Percentiles rank a stretch among this genome's conserved stretches.
Evolutionary conservation across 768 basidiomycete genomes (phyloP).

Genomic region (Porpolomopsis calyptriformis): DNA sequence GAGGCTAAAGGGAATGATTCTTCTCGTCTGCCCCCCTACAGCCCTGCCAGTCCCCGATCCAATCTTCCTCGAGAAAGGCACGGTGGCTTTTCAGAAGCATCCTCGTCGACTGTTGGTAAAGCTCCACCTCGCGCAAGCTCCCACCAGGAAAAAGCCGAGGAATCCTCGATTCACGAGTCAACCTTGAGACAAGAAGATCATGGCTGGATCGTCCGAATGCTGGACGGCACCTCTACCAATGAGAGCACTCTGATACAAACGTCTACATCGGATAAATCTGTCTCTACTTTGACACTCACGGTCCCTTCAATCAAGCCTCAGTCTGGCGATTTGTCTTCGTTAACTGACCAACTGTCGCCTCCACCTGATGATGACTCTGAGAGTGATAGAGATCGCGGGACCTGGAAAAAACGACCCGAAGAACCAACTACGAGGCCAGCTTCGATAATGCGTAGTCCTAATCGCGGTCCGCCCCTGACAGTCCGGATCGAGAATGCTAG

Average conservation of each 20-base stretch:
- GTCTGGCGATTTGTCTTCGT: background rate
- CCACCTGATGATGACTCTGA: constrained; percentile 38
- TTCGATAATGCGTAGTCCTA: constrained; percentile 27
- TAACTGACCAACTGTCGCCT: background rate
- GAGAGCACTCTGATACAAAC: constrained; percentile 19
- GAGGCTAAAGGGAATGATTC: constrained; percentile 34
- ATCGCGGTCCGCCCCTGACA: constrained; percentile 33
- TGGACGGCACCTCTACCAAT: constrained; percentile 11
- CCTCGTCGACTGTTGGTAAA: constrained; percentile 15
- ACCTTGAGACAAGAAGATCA: constrained; percentile 25
- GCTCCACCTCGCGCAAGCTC: background rate
- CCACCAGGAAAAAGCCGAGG: constrained; percentile 10
- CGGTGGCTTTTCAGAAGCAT: constrained; percentile 9
- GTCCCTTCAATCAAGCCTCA: background rate
- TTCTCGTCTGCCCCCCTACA: constrained; percentile 45
- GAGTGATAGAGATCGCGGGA: constrained; percentile 34
- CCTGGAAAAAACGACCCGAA: constrained; percentile 34
- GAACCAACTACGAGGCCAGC: constrained; percentile 16
- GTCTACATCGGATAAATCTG: constrained; percentile 3
- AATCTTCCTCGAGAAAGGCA: constrained; percentile 20
- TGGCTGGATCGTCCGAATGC: constrained; percentile 15
- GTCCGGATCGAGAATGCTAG: constrained; percentile 32
- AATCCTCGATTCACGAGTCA: constrained; percentile 15
- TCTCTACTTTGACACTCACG: constrained; percentile 2
- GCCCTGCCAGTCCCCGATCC: constrained; percentile 44